Evolutionary conservation across 1,284 basidiomycete species (phyloP).

Genomic region (Trichosporon ovoides): DNA sequence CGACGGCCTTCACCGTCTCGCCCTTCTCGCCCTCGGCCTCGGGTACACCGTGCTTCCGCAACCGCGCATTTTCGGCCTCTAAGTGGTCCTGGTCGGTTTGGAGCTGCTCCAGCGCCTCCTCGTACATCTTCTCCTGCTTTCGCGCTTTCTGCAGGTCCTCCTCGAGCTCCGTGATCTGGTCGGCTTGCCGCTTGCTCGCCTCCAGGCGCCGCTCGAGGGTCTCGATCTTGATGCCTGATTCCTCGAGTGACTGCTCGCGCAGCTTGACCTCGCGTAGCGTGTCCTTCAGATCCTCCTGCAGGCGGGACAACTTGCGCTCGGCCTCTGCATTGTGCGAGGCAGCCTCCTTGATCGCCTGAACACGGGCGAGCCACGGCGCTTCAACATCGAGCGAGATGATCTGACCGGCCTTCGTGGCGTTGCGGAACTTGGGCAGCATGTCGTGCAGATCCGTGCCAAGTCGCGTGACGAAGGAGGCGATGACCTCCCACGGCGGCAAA

Average conservation of each 20-base stretch:
- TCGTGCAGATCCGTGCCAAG: constrained; percentile 66
- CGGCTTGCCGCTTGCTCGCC: constrained; percentile 72
- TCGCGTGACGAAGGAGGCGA: constrained; percentile 63
- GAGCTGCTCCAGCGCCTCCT: constrained; percentile 87
- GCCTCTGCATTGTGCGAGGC: constrained; percentile 84
- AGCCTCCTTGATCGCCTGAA: constrained; percentile 76
- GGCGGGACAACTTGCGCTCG: constrained; percentile 74
- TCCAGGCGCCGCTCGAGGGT: constrained; percentile 90
- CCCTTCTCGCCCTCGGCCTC: constrained; percentile 27
- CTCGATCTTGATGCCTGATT: constrained; percentile 85
- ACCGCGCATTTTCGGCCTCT: constrained; percentile 77
- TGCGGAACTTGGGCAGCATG: constrained; percentile 65
- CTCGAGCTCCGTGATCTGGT: constrained; percentile 75
- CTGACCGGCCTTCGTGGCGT: constrained; percentile 58
- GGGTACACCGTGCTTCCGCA: constrained; percentile 58
- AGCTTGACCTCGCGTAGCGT: constrained; percentile 74
- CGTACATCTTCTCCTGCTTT: constrained; percentile 81
- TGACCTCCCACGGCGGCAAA: constrained; percentile 67
- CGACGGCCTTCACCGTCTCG: constrained; percentile 2
- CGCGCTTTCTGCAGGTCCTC: constrained; percentile 69
- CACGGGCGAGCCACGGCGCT: constrained; percentile 82
- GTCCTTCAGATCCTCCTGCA: constrained; percentile 83
- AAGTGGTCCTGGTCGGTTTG: constrained; percentile 80
- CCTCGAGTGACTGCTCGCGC: constrained; percentile 85
- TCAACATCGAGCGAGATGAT: constrained; percentile 55